Conservation (phyloP, 2,329 filamentous ascomycete species). For the Pleurostoma richardsiae region DNA sequence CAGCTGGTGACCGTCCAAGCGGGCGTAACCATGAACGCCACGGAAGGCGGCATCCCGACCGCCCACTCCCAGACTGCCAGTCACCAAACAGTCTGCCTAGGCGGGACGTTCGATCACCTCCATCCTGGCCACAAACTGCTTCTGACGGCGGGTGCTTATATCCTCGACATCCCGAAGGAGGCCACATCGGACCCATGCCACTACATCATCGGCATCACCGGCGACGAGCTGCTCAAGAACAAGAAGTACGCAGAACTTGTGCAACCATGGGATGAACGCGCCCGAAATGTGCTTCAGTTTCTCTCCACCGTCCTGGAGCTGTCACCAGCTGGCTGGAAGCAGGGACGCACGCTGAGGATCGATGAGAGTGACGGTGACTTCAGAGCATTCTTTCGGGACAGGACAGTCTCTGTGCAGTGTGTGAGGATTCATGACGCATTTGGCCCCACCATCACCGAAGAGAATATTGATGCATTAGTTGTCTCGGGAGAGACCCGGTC, state of each 20-base stretch:
- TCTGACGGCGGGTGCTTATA: constrained; percentile 77
- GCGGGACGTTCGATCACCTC: constrained; percentile 94
- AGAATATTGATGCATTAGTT: constrained; percentile 73
- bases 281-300: constrained; percentile 65
- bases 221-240: constrained; percentile 77
- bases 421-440: constrained; percentile 84
- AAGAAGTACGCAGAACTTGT: constrained; percentile 83
- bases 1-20: constrained; percentile 48
- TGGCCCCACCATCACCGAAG: constrained; percentile 83
- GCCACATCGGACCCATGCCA: constrained; percentile 37
- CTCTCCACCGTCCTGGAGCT: constrained; percentile 56
- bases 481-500: constrained; percentile 83
- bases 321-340: constrained; percentile 35
- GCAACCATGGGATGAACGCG: constrained; percentile 74
- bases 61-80: constrained; percentile 17
- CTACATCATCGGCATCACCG: constrained; percentile 82
- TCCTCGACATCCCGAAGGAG: constrained; percentile 49
- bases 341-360: constrained; percentile 28
- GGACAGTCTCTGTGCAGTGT: constrained; percentile 64
- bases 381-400: constrained; percentile 52
- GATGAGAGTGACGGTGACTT: constrained; percentile 37
- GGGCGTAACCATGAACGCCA: constrained; percentile 40
- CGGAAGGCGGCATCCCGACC: constrained; percentile 9
- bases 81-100: constrained; percentile 68
- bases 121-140: constrained; percentile 96